Evolutionary conservation across 164 flowering plant species (phyloP).

Genomic region (Taxillus chinensis): DNA sequence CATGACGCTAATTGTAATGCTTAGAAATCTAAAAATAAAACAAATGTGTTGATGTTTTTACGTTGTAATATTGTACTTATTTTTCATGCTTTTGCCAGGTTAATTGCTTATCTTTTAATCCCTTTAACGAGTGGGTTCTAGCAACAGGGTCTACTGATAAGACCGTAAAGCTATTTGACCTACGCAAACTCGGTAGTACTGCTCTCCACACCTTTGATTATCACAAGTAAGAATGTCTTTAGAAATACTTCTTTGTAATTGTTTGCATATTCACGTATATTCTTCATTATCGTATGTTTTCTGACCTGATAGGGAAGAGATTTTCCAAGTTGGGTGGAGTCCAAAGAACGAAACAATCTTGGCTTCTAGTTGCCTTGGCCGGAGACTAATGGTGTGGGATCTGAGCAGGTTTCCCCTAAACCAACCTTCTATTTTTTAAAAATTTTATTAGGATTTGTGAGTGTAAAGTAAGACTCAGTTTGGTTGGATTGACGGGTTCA

Average conservation of each 20-base stretch:
- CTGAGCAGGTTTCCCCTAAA: conserved; percentile 73
- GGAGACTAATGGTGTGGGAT: conserved; percentile 97
- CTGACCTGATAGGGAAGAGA: conserved; percentile 59
- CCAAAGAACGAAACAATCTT: conserved; percentile 92
- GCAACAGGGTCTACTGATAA: conserved; percentile 97
- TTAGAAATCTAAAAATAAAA: too few species aligned
- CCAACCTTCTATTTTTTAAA: background rate
- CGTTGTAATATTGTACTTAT: background rate
- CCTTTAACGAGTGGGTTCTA: conserved; percentile 90
- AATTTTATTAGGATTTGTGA: too few species aligned
- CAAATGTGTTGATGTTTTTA: too few species aligned
- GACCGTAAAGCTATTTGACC: conserved; percentile 93
- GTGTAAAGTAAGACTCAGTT: too few species aligned
- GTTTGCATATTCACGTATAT: background rate
- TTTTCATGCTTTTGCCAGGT: conserved; percentile 35
- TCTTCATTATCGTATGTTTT: background rate
- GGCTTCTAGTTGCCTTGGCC: conserved; percentile 93
- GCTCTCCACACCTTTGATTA: conserved; percentile 81
- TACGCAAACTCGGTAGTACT: conserved; percentile 53
- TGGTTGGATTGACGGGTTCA: too few species aligned
- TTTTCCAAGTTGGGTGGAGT: conserved; percentile 94
- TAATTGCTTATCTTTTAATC: conserved; percentile 91
- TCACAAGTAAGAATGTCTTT: conserved; percentile 65
- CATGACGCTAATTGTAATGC: too few species aligned
- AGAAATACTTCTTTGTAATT: background rate